A percentile compares a stretch with the other conserved stretches of the same genome.
phyloP scores from a whole-genome alignment of 495 filamentous ascomycete genomes.

The Chaetomium cochliodes region DNA sequence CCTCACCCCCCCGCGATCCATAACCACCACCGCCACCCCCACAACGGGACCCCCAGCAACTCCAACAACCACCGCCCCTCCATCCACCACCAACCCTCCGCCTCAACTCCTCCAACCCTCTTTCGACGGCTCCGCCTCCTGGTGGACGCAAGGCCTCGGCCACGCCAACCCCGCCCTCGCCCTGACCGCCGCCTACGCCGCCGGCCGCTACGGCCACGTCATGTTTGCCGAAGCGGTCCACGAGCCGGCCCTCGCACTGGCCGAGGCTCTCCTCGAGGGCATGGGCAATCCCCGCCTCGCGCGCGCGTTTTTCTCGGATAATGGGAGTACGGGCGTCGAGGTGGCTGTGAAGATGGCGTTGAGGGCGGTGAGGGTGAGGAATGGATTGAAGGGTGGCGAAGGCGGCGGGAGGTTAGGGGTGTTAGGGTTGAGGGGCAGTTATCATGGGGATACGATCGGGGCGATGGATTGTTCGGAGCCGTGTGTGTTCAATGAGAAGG shows the following conservation, averaged over 20 bases:
- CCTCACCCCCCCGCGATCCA: slow-evolving; percentile 26
- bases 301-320: slow-evolving; percentile 75
- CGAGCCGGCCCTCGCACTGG: slow-evolving; percentile 65
- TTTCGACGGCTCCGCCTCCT: slow-evolving; percentile 77
- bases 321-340: slow-evolving; percentile 76
- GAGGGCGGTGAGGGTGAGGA: slow-evolving; percentile 59
- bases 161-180: slow-evolving; percentile 67
- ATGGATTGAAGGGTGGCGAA: slow-evolving; percentile 54
- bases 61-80: not conserved
- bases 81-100: not conserved
- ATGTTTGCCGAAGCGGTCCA: slow-evolving; percentile 77
- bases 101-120: slow-evolving; percentile 52
- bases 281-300: slow-evolving; percentile 59
- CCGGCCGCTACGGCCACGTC: slow-evolving; percentile 80
- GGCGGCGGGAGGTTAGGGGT: slow-evolving; percentile 54
- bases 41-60: not conserved
- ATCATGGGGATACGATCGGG: slow-evolving; percentile 80
- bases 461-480: slow-evolving; percentile 79
- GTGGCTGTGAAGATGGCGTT: slow-evolving; percentile 80
- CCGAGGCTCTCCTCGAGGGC: slow-evolving; percentile 56
- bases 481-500: slow-evolving; percentile 67
- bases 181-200: slow-evolving; percentile 70
- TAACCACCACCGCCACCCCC: too few species aligned
- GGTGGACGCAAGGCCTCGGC: slow-evolving; percentile 84
- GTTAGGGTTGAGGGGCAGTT: slow-evolving; percentile 70